phyloP scores from a whole-genome alignment of 225 moss, liverwort and hornwort genomes.

The Pseudoscleropodium purum region DNA sequence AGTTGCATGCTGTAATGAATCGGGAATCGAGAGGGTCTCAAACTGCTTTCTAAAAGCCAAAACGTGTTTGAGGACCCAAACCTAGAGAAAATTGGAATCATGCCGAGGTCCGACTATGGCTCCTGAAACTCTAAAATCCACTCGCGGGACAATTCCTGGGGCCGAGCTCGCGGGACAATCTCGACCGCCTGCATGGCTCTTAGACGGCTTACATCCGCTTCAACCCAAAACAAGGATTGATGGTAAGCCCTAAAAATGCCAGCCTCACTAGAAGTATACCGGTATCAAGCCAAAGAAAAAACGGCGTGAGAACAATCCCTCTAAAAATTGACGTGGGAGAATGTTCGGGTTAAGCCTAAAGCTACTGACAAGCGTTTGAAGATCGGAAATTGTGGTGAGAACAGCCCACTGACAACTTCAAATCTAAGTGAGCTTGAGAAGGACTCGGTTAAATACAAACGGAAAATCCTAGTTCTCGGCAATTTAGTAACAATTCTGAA shows the following conservation, averaged over 20 bases:
- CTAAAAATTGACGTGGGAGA: not conserved
- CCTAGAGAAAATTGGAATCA: not conserved
- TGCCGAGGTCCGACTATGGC: not conserved
- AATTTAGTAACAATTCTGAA: not conserved
- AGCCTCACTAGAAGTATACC: not conserved
- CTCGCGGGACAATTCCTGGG: not conserved
- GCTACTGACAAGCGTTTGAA: not conserved
- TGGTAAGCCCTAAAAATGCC: not conserved
- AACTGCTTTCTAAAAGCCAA: not conserved
- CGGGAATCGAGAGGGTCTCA: not conserved
- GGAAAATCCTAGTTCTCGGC: not conserved
- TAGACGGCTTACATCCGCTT: not conserved
- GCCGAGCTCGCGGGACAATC: not conserved
- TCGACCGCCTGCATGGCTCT: not conserved
- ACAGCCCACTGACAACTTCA: not conserved
- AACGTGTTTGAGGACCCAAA: not conserved
- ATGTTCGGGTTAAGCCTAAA: not conserved
- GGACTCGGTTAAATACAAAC: not conserved
- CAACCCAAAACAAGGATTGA: not conserved
- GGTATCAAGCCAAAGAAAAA: not conserved
- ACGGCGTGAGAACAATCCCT: not conserved
- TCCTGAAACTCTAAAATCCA: not conserved
- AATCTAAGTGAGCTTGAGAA: not conserved
- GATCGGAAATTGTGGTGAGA: not conserved
- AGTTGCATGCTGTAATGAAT: not conserved